Conservation (phyloP, 345 rosid species). For the Gossypium anomalum region DNA sequence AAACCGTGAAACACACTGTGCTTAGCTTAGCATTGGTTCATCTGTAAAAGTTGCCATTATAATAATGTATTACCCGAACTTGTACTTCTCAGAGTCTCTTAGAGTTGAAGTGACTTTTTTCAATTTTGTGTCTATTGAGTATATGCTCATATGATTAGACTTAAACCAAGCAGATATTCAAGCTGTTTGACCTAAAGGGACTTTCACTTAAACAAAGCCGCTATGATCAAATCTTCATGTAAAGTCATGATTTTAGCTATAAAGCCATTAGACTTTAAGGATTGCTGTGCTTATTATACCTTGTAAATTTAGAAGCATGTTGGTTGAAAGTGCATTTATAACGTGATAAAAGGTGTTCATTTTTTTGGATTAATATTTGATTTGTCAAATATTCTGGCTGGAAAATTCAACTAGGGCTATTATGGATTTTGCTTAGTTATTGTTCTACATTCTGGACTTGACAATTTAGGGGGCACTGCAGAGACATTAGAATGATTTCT, state of each 20-base stretch:
- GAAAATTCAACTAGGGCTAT: background rate
- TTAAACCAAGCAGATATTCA: background rate
- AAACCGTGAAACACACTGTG: constrained; percentile 10
- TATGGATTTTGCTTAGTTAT: background rate
- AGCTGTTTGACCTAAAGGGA: background rate
- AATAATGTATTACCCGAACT: background rate
- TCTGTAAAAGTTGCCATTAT: background rate
- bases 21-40: background rate
- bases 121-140: background rate
- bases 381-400: background rate
- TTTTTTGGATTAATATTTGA: background rate
- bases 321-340: background rate
- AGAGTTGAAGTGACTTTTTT: background rate
- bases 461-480: background rate
- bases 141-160: background rate
- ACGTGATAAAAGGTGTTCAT: background rate
- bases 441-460: background rate
- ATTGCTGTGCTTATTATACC: background rate
- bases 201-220: no score
- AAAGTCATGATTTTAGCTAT: background rate
- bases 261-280: background rate
- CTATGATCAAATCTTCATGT: background rate
- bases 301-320: constrained; percentile 6
- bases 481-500: background rate
- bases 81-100: background rate